Percentiles rank a stretch among this genome's conserved stretches.
Evolutionary conservation across 306 rosid genomes (phyloP).

Genomic region (Corylus avellana): DNA sequence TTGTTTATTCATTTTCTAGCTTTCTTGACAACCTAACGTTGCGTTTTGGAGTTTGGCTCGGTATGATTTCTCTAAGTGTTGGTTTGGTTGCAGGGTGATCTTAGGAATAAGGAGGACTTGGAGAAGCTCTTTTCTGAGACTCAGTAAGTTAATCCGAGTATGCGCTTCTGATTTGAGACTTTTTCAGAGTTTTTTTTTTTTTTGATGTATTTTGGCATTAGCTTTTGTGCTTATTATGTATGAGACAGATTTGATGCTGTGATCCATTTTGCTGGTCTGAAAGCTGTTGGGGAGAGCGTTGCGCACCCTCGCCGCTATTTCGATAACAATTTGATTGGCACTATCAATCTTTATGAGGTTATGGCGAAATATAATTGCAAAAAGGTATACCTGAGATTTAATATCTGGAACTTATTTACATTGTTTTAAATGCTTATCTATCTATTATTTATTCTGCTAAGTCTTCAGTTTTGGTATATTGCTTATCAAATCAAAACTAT

Average conservation of each 20-base stretch:
- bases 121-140: slow-evolving; percentile 70
- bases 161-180: background rate
- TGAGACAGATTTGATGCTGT: slow-evolving; percentile 82
- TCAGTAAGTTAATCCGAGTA: slow-evolving; percentile 32
- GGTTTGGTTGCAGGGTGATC: slow-evolving; percentile 59
- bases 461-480: no score
- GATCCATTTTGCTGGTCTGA: slow-evolving; percentile 85
- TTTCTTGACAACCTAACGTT: background rate
- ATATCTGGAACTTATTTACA: background rate
- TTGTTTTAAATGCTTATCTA: background rate
- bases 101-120: slow-evolving; percentile 71
- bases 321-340: slow-evolving; percentile 72
- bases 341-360: slow-evolving; percentile 77
- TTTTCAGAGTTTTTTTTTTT: background rate
- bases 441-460: no score
- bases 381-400: slow-evolving; percentile 46
- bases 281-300: slow-evolving; percentile 92
- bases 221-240: background rate
- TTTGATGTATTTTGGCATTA: background rate
- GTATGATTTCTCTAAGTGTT: background rate
- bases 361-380: slow-evolving; percentile 81
- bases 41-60: slow-evolving; percentile 3
- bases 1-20: background rate
- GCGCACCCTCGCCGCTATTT: slow-evolving; percentile 69
- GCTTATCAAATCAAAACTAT: no score